Evolutionary conservation across 345 rosid species (phyloP).

Genomic region (Cardamine occulta): DNA sequence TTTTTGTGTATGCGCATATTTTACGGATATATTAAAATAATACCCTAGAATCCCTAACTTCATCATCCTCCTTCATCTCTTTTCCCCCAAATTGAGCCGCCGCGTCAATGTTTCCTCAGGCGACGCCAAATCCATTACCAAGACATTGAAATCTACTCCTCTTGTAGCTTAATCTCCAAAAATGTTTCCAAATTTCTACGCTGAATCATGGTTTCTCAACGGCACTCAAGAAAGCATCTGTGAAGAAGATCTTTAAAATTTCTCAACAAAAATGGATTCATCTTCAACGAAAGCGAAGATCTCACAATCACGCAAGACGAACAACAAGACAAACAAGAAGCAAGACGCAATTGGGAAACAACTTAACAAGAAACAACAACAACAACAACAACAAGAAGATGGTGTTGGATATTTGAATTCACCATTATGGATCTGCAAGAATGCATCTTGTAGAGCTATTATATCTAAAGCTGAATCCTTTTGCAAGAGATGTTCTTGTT

Average conservation of each 20-base stretch:
- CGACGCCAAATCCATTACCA: conserved; percentile 23
- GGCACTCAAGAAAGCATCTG: background rate
- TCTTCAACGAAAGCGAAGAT: conserved; percentile 69
- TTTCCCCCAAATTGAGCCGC: conserved; percentile 39
- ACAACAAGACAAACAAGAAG: conserved; percentile 64
- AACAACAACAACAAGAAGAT: background rate
- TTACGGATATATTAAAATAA: background rate
- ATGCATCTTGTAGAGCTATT: conserved; percentile 46
- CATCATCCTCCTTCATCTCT: conserved; percentile 20
- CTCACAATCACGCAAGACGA: conserved; percentile 55
- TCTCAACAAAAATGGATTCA: conserved; percentile 45
- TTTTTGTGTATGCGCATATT: background rate
- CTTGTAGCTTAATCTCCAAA: background rate
- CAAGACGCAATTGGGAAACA: conserved; percentile 46
- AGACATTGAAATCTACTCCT: background rate
- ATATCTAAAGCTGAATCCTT: conserved; percentile 73
- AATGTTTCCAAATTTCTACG: background rate
- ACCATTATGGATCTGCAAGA: conserved; percentile 68
- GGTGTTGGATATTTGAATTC: conserved; percentile 52
- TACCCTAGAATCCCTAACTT: conserved; percentile 29
- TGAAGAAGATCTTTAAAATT: conserved; percentile 14
- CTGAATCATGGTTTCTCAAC: background rate
- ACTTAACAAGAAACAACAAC: conserved; percentile 21
- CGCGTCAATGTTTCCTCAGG: conserved; percentile 32
- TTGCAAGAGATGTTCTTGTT: conserved; percentile 98